Percentiles rank a stretch among this genome's conserved stretches.
Conservation (phyloP, 176 grass and related monocot species). For the Olyra latifolia region DNA sequence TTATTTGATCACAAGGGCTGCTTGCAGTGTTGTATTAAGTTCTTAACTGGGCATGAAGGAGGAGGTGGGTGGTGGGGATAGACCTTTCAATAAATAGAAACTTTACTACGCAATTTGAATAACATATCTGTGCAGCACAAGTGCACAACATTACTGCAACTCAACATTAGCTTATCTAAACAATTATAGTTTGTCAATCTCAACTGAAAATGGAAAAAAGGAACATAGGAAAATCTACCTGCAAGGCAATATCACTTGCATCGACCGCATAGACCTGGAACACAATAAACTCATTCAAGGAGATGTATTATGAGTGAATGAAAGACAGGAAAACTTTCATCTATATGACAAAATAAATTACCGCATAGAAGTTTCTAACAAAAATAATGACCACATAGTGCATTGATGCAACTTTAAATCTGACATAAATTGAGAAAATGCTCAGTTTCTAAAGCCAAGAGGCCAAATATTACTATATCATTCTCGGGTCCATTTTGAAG, state of each 20-base stretch:
- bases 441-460: not conserved
- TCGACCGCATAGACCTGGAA: constrained; percentile 94
- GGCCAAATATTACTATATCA: not conserved
- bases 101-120: constrained; percentile 17
- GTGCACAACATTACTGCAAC: not conserved
- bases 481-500: not conserved
- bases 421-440: not conserved
- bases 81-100: not conserved
- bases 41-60: not conserved
- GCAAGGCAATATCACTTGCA: constrained; percentile 89
- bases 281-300: constrained; percentile 31
- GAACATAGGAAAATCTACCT: constrained; percentile 48
- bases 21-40: not conserved
- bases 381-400: not conserved
- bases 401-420: not conserved
- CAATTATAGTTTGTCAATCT: constrained; percentile 11
- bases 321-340: constrained; percentile 2
- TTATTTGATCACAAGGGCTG: not conserved
- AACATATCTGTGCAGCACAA: constrained; percentile 10
- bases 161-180: constrained; percentile 25
- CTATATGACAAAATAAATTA: constrained; percentile 1
- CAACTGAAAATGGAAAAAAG: constrained; percentile 15
- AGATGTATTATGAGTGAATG: constrained; percentile 25
- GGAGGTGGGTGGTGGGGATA: not conserved
- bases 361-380: not conserved